Conservation (phyloP, 1,284 basidiomycete genomes). For the Ceraceosorus guamensis region DNA sequence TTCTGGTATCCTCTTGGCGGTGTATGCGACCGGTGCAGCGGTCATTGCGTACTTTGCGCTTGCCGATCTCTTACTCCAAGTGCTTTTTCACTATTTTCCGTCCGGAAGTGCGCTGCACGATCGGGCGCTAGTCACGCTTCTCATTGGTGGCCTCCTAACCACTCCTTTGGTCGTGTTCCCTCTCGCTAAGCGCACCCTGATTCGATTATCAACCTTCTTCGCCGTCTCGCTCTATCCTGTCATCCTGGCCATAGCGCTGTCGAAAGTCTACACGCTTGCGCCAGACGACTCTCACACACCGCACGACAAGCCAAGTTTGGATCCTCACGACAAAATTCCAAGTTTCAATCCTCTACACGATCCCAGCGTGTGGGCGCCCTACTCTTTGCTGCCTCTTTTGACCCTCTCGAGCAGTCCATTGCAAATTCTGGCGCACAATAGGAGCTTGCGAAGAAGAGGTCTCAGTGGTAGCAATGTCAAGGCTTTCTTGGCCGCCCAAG, state of each 20-base stretch:
- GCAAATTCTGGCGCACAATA: conserved; percentile 43
- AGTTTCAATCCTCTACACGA: conserved; percentile 24
- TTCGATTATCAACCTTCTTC: conserved; percentile 37
- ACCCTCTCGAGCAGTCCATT: conserved; percentile 40
- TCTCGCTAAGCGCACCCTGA: conserved; percentile 42
- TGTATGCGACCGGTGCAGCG: conserved; percentile 42
- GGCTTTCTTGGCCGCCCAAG: conserved; percentile 37
- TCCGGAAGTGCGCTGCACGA: conserved; percentile 36
- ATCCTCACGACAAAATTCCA: conserved; percentile 9
- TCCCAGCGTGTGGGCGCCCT: conserved; percentile 41
- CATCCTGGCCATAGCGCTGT: conserved; percentile 25
- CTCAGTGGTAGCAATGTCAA: conserved; percentile 39
- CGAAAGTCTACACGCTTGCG: conserved; percentile 22
- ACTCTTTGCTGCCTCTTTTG: conserved; percentile 41
- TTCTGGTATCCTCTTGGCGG: conserved; percentile 26
- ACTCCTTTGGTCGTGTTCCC: conserved; percentile 39
- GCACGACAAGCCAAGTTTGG: not conserved
- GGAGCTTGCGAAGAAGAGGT: conserved; percentile 33
- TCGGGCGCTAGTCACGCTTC: conserved; percentile 39
- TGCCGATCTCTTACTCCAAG: conserved; percentile 40
- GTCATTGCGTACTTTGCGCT: conserved; percentile 44
- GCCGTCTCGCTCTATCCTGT: conserved; percentile 34
- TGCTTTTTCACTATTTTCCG: conserved; percentile 39
- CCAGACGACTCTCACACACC: conserved; percentile 6
- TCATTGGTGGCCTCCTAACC: conserved; percentile 32